Base-by-base conservation (phyloP, 1,284 basidiomycete species). In the Boletus smithii region DNA sequence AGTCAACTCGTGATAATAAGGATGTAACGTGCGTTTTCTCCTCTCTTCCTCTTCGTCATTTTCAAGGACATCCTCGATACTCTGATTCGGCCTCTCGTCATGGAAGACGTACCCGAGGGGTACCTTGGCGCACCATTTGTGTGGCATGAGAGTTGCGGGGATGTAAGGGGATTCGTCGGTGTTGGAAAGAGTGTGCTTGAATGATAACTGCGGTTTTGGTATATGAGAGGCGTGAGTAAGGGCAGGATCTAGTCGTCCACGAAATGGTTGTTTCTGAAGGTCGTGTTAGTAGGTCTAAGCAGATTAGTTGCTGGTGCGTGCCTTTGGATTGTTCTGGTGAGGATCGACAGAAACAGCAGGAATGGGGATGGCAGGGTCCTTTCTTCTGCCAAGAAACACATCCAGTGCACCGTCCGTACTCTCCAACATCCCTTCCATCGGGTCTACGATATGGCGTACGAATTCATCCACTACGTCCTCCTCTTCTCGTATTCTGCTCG, bases 391-490 rank as follows among this genome's bases (percentile, higher is more conserved):
- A 14, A 83, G 71, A 54, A 81, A 80, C 52, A 89, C 81, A 61
- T 97, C 94, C 31, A 97, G 67, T 53, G 82, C 83, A 4, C 81
- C 83, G 63, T 97, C 91, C 5, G 92, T 88, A 46, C 81, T 77
- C 67, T 98, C 95, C 47, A 97, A 70, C 46, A 97, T 66, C 31
- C 80, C 76, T 66, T 98, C 95, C 69, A 97, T 80, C 0, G 82
- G 72, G 62, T 95, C 91, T 14, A 91, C 85, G 0, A 95, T 77
- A 26, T 80, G 63, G n/a, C 78, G 73, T 53, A 85, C 78, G 65
- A 93, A 97, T 54, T 80, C 80, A 62, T 95, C 92, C 18, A 85
- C 69, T 2, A 95, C 75, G 68, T 94, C 88, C 53, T 94, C 91
- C 57, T 86, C 79, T 46, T 74, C 79, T 52, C 77, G 73, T 44